phyloP scores from a whole-genome alignment of 192 early-diverging fungal species.

The Podila horticola region DNA sequence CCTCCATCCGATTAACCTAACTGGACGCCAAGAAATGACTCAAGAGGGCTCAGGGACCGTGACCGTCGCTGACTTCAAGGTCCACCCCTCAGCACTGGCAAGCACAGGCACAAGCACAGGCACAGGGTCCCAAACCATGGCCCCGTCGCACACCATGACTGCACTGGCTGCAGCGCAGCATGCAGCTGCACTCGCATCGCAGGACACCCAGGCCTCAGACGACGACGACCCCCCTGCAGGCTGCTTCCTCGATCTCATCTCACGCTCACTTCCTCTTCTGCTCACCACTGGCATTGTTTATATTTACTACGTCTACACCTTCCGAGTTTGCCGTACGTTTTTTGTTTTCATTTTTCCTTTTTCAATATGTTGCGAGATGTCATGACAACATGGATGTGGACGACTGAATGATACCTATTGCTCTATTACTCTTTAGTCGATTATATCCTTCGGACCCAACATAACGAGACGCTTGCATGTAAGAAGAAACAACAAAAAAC shows the following conservation, averaged over 20 bases:
- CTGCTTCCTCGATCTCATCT: constrained; percentile 1
- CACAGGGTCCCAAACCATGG: not conserved
- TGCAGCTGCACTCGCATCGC: constrained; percentile 28
- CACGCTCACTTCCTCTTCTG: constrained; percentile 18
- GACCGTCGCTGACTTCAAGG: constrained; percentile 20
- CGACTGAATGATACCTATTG: not conserved
- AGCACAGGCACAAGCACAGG: not conserved
- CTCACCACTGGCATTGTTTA: constrained; percentile 27
- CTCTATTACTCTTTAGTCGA: constrained; percentile 10
- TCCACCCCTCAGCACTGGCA: constrained; percentile 40
- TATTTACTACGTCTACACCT: constrained; percentile 38
- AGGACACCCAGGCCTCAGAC: constrained; percentile 2
- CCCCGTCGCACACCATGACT: constrained; percentile 9
- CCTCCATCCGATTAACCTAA: not conserved
- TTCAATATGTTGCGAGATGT: not conserved
- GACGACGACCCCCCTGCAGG: not conserved
- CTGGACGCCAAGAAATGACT: not conserved
- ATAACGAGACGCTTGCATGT: constrained; percentile 28
- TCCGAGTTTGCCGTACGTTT: constrained; percentile 41
- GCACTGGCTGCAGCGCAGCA: constrained; percentile 33
- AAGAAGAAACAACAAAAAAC: constrained; percentile 2
- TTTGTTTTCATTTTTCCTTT: not conserved
- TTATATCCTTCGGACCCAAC: constrained; percentile 14
- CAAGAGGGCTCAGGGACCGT: not conserved
- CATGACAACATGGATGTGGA: not conserved